Percentiles rank a stretch among this genome's conserved stretches.
Evolutionary conservation across 306 rosid species (phyloP).

Genomic region (Cucumis melo): DNA sequence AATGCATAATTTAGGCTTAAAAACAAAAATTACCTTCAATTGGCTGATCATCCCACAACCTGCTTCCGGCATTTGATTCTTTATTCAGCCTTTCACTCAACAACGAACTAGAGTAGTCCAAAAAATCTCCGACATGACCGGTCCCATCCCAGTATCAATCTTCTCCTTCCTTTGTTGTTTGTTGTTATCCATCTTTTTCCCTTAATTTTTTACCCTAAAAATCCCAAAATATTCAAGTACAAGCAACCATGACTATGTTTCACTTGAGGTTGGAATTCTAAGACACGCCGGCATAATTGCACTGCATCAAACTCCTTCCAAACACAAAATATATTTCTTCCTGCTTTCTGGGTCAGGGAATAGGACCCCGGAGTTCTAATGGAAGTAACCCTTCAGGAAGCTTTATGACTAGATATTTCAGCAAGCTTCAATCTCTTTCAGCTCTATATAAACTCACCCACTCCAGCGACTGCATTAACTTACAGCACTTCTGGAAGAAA

Average conservation of each 20-base stretch:
- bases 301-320: background rate
- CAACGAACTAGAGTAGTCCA: background rate
- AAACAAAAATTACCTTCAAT: background rate
- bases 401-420: background rate
- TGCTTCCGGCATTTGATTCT: background rate
- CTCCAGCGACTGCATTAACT: background rate
- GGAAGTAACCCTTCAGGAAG: background rate
- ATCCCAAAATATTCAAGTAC: background rate
- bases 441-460: background rate
- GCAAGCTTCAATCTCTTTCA: background rate
- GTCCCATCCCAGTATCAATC: background rate
- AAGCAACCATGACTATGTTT: background rate
- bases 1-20: background rate
- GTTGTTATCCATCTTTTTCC: background rate
- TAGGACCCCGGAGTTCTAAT: background rate
- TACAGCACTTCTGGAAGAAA: background rate
- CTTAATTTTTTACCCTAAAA: background rate
- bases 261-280: background rate
- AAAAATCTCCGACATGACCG: background rate
- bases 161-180: background rate
- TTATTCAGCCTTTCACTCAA: background rate
- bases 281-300: background rate
- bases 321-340: background rate
- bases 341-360: background rate
- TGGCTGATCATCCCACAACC: background rate